A percentile compares a stretch with the other conserved stretches of the same genome.
Conservation (phyloP, 108 stramenopile species). For the Skeletonema tropicum region DNA sequence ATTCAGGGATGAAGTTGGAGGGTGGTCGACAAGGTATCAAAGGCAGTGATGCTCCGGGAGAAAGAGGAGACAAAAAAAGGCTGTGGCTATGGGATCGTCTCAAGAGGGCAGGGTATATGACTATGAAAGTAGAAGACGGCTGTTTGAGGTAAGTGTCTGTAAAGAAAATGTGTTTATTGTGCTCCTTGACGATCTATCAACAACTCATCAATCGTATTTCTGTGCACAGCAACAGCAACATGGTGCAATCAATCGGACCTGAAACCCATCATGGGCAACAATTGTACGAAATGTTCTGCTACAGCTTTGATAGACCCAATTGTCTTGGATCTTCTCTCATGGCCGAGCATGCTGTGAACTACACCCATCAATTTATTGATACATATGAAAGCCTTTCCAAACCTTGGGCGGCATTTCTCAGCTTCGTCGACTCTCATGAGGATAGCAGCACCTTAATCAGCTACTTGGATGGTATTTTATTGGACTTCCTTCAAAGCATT, state of each 20-base stretch:
- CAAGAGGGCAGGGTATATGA: constrained; percentile 43
- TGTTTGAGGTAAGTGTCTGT: constrained; percentile 34
- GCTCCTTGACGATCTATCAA: too few relatives aligned
- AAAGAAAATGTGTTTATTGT: too few relatives aligned
- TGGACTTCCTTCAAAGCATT: constrained; percentile 29
- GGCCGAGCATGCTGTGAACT: constrained; percentile 38
- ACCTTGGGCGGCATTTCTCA: constrained; percentile 59
- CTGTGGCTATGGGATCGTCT: constrained; percentile 62
- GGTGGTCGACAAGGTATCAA: constrained; percentile 28
- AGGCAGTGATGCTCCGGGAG: background rate
- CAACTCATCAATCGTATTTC: background rate
- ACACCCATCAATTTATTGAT: constrained; percentile 41
- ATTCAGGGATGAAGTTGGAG: constrained; percentile 39
- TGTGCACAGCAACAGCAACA: constrained; percentile 42
- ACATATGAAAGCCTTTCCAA: constrained; percentile 27
- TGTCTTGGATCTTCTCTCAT: constrained; percentile 50
- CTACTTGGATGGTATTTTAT: constrained; percentile 36
- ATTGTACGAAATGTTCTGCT: constrained; percentile 54
- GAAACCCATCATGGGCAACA: constrained; percentile 52
- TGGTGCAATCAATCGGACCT: constrained; percentile 57
- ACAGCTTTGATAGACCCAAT: constrained; percentile 57
- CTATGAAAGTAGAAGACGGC: constrained; percentile 61
- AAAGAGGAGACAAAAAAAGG: background rate
- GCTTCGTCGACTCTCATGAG: constrained; percentile 62
- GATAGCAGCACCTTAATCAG: constrained; percentile 47